Evolutionary conservation across 805 yeast genomes (phyloP), one percentile per base, ranked within the genome.

Genomic region (Priceomyces melissophilus): DNA sequence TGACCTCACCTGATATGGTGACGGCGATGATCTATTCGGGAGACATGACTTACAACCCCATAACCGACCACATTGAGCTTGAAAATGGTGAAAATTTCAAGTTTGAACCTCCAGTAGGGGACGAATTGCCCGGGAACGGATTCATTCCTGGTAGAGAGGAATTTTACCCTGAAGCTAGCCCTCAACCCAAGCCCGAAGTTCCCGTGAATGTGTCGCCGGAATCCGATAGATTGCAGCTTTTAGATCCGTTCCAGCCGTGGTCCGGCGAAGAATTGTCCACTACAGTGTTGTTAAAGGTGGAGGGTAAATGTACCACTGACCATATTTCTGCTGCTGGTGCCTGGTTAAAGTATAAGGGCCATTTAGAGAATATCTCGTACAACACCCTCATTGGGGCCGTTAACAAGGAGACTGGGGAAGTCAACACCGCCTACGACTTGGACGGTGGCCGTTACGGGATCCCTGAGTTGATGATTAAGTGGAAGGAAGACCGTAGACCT

Each of bases 241-340:
- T 91, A 50, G 95, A 87, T 40, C 98, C 97, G 15, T 91, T 93
- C 62, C 65, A 75, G 35, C 76, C 91, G 15, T 91, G 96, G 95
- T 69, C 82, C 46, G 95, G 95, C 41, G 63, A 87, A 59, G 99
- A 91, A 62, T 66, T 91, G 49, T 73, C 78, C 47, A 79, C 89
- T 27, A 79, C 79, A 36, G 86, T 91, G 2, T 69, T 90, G 46
- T 67, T 91, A 59, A 91, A 91, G 69, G 98, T 93, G 35, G 91
- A 88, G 68, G 99, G 99, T 49, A 91, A 91, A 67, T 93, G 98
- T 75, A 91, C 99, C 32, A 91, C 99, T 30, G 99, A 91, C 64
- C 99, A 91, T 63, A 93, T 91, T 53, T 89, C 97, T 17, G 98
- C 98, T 39, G 99, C 99, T 35, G 99, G 99, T 58, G 95, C 84